Conservation (phyloP, 2,329 filamentous ascomycete genomes). For the Colletotrichum liaoningense region DNA sequence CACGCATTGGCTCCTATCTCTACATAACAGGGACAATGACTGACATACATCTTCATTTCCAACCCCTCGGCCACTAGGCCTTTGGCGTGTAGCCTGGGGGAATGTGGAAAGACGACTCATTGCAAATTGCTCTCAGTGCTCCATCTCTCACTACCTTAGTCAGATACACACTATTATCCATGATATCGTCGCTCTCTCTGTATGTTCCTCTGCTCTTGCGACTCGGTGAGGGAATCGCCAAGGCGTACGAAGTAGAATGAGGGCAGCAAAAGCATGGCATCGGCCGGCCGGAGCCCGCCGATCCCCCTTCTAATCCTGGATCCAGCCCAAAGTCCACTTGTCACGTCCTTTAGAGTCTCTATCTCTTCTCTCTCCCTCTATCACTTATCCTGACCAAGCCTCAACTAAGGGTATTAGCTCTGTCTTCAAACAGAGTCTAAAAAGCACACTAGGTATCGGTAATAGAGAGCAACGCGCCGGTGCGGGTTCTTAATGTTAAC, state of each 20-base stretch:
- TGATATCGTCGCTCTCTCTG: neutral
- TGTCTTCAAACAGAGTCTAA: neutral
- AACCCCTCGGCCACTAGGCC: neutral
- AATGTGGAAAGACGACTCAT: too few species aligned
- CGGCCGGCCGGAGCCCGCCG: conserved; percentile 33
- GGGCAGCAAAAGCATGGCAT: neutral
- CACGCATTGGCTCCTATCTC: neutral
- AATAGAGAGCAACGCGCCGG: neutral
- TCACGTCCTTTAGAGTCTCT: neutral
- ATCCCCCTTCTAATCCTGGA: conserved; percentile 11
- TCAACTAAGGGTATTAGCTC: neutral
- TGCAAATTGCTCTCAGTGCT: too few species aligned
- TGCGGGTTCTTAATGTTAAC: neutral
- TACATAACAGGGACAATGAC: neutral
- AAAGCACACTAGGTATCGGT: neutral
- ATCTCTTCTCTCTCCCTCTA: neutral
- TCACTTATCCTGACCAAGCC: neutral
- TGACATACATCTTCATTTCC: neutral
- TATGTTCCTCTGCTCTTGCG: neutral
- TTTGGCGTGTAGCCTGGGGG: neutral
- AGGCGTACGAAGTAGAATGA: neutral
- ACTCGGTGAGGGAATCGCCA: neutral
- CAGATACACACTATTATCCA: neutral
- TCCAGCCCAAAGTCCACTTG: neutral
- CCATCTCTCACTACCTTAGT: too few species aligned